Evolutionary conservation across 2,329 filamentous ascomycete genomes (phyloP), one percentile per base, ranked within the genome.

Genomic region (Xylariaceae sp.): DNA sequence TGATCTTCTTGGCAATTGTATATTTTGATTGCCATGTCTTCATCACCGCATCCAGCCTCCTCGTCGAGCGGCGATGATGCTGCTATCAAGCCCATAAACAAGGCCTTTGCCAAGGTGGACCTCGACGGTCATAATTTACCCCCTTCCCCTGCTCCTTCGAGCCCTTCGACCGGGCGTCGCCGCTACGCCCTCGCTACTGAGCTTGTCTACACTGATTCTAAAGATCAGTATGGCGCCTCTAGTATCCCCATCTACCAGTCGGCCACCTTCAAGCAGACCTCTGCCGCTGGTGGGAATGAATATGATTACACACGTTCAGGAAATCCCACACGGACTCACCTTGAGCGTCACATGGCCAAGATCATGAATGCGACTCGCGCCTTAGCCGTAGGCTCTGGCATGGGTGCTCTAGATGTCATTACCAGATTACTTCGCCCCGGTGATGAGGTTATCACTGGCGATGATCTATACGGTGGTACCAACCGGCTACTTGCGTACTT

Each of bases 291-390:
- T 56, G 90, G 89, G 57, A 88, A 83, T 68, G 91, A 97, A 73
- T 99, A 97, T 73, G 94, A 99, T 76, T 99, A 99, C 77, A 97
- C 94, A 57, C 89, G 95, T 58, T 97, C 91, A 37, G 94, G 94
- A 54, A 99, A 99, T 71, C 94, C 94, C 19, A 99, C 94, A 55
- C 84, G 94, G 62, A 95, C 92, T 35, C 94, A 99, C 68, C 83
- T 99, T 60, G 94, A 99, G 76, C 85, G 92, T 56, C 94, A 99
- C 73, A 79, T 99, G 65, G 94, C 95, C 68, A 99, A 99, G 81
- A 95, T 99, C 71, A 99, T 99, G 95, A 91, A 89, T 65, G 94
- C 94, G 45, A 85, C 85, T 66, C 88, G 95, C 54, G 89, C 90
- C 7, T 82, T 99, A 49, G 92, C 95, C 47, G 92, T 97, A 44